Conservation (phyloP, 2,329 filamentous ascomycete species). For the Tolypocladium endophyticum region DNA sequence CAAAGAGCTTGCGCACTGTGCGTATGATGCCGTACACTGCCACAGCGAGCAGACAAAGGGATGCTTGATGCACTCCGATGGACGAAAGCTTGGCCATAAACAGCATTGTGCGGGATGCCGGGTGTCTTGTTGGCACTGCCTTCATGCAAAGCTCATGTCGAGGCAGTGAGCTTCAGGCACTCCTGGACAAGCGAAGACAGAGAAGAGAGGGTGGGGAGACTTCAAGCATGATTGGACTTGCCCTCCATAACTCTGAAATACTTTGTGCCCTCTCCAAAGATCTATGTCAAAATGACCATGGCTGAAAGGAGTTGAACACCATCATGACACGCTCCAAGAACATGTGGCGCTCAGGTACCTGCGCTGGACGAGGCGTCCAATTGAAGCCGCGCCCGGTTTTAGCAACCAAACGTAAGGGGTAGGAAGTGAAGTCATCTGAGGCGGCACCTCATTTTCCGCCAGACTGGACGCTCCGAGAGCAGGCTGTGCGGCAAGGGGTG, state of each 20-base stretch:
- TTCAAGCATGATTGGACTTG: background rate
- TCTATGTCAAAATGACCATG: background rate
- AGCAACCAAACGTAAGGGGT: background rate
- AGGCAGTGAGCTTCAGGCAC: background rate
- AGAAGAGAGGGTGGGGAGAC: background rate
- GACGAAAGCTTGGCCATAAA: background rate
- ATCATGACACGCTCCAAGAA: background rate
- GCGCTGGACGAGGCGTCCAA: background rate
- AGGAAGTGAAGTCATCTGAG: background rate
- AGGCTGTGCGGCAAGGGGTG: background rate
- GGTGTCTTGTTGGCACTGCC: background rate
- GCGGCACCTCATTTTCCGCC: background rate
- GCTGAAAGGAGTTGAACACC: background rate
- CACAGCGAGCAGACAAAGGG: slow-evolving; percentile 6
- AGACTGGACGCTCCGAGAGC: background rate
- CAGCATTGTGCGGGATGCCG: background rate
- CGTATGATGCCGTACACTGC: slow-evolving; percentile 7
- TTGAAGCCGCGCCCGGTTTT: background rate
- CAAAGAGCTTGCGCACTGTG: slow-evolving; percentile 6
- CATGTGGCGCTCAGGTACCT: background rate
- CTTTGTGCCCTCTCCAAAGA: accelerated
- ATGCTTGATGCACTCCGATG: background rate
- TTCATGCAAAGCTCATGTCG: background rate
- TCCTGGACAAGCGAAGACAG: background rate
- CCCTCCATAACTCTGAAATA: background rate